Conservation (phyloP, 1,139 yeast genomes). For the Pichiaceae sp. region DNA sequence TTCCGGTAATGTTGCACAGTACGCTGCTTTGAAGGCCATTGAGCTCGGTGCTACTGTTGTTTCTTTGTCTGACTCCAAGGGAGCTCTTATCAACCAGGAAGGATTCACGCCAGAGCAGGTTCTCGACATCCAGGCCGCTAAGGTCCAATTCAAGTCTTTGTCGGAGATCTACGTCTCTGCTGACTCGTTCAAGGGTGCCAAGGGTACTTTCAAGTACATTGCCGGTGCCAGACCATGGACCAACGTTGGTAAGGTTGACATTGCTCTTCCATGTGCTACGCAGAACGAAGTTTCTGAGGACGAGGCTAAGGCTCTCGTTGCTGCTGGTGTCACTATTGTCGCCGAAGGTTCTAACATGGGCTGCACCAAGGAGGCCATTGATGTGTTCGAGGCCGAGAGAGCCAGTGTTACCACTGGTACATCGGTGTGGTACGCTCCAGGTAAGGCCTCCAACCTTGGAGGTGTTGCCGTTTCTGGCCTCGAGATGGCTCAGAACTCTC, state of each 20-base stretch:
- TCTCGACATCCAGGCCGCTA: constrained; percentile 68
- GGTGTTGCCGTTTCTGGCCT: constrained; percentile 99
- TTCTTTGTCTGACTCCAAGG: constrained; percentile 91
- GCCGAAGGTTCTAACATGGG: constrained; percentile 99
- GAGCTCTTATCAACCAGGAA: constrained; percentile 64
- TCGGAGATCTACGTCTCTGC: constrained; percentile 57
- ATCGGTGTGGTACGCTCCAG: constrained; percentile 97
- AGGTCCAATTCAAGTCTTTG: constrained; percentile 72
- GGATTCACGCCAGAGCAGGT: constrained; percentile 85
- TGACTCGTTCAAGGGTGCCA: constrained; percentile 43
- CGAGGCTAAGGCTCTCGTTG: constrained; percentile 91
- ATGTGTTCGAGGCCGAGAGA: constrained; percentile 86
- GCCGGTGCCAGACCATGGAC: constrained; percentile 97
- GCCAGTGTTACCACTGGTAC: constrained; percentile 33
- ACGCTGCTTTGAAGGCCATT: constrained; percentile 93
- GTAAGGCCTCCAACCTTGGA: constrained; percentile 99
- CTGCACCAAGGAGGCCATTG: constrained; percentile 94
- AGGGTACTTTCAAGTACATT: constrained; percentile 72
- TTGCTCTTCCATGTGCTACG: constrained; percentile 97
- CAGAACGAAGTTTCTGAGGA: constrained; percentile 97
- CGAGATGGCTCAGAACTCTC: constrained; percentile 99
- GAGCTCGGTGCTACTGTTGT: constrained; percentile 95
- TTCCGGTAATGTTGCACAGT: constrained; percentile 98
- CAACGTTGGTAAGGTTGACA: constrained; percentile 83
- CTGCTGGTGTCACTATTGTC: constrained; percentile 84